These are phyloP conservation scores for Xerocomus amazonicus DNA, from an alignment of 1,284 basidiomycete species.

Conservation along the genomic window DNA sequence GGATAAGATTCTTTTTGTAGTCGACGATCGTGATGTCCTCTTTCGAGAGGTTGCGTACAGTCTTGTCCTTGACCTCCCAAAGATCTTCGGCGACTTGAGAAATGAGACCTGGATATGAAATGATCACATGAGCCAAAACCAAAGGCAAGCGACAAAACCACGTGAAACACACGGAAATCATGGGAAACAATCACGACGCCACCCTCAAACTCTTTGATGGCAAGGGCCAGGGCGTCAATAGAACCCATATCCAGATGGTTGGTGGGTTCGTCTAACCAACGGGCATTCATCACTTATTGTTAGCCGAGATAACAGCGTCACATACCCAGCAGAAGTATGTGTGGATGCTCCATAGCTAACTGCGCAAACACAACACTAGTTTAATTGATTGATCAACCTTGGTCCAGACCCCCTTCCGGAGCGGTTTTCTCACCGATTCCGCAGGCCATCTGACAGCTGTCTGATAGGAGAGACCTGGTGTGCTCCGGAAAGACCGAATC, in stretches of 20 bases:
- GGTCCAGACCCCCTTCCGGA: slow-evolving; percentile 8
- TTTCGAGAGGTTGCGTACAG: slow-evolving; percentile 90
- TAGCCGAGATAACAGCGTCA: slow-evolving; percentile 16
- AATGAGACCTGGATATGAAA: slow-evolving; percentile 63
- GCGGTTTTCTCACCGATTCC: slow-evolving; percentile 68
- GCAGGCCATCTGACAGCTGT: slow-evolving; percentile 92
- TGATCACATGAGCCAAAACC: slow-evolving; percentile 11
- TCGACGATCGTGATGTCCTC: slow-evolving; percentile 86
- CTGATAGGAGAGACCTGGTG: slow-evolving; percentile 94
- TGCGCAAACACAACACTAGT: slow-evolving; percentile 87
- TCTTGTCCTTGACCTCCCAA: slow-evolving; percentile 96
- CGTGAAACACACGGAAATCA: slow-evolving; percentile 76
- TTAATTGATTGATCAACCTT: slow-evolving; percentile 14
- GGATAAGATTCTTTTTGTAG: slow-evolving; percentile 82
- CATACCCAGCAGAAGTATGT: slow-evolving; percentile 79
- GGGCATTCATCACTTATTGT: slow-evolving; percentile 3
- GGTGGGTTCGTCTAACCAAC: slow-evolving; percentile 71
- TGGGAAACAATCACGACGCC: slow-evolving; percentile 98
- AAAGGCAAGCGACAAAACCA: slow-evolving; percentile 2
- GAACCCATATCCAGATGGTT: slow-evolving; percentile 95
- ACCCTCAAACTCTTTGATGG: slow-evolving; percentile 96
- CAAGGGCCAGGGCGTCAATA: slow-evolving; percentile 90
- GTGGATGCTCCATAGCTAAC: slow-evolving; percentile 91
- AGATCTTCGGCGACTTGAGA: slow-evolving; percentile 95
- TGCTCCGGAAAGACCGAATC: slow-evolving; percentile 91